Conservation (phyloP, 2,329 filamentous ascomycete species). For the Fusarium sp. region DNA sequence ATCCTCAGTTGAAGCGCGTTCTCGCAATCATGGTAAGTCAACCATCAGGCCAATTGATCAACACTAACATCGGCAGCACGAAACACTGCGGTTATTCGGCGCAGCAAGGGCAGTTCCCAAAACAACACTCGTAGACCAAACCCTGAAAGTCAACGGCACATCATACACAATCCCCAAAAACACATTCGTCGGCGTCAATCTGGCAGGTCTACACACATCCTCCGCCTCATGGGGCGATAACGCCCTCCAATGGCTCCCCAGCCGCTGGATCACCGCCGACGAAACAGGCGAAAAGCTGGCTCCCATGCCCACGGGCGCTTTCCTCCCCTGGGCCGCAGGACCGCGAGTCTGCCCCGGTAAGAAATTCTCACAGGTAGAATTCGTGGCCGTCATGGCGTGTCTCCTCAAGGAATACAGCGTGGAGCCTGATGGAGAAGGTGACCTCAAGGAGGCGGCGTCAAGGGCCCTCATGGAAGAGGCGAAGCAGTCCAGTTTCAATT, state of each 20-base stretch:
- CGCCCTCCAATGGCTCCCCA: conserved; percentile 31
- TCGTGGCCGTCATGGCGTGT: conserved; percentile 35
- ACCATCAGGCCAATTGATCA: accelerated
- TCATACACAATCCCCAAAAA: conserved; percentile 29
- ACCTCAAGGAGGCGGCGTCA: conserved; percentile 19
- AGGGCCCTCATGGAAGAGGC: conserved; percentile 31
- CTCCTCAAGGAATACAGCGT: conserved; percentile 29
- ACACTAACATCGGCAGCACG: conserved; percentile 13
- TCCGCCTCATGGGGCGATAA: conserved; percentile 34
- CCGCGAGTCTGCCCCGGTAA: conserved; percentile 34
- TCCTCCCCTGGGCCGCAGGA: conserved; percentile 31
- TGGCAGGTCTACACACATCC: conserved; percentile 29
- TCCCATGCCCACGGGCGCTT: conserved; percentile 17
- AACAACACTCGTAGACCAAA: conserved; percentile 24
- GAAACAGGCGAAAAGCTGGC: conserved; percentile 22
- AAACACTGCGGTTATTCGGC: conserved; percentile 32
- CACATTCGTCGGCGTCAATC: conserved; percentile 30
- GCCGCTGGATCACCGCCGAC: conserved; percentile 31
- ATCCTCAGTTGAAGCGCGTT: conserved; percentile 32
- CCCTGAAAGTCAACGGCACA: conserved; percentile 23
- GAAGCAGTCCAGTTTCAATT: conserved; percentile 39
- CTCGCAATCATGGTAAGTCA: conserved; percentile 31
- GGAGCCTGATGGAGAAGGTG: conserved; percentile 27
- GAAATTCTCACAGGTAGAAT: conserved; percentile 41
- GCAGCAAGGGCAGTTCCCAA: conserved; percentile 33